Evolutionary conservation across 139 green algal species (phyloP).

Genomic region (Limnomonas spitsbergensis): DNA sequence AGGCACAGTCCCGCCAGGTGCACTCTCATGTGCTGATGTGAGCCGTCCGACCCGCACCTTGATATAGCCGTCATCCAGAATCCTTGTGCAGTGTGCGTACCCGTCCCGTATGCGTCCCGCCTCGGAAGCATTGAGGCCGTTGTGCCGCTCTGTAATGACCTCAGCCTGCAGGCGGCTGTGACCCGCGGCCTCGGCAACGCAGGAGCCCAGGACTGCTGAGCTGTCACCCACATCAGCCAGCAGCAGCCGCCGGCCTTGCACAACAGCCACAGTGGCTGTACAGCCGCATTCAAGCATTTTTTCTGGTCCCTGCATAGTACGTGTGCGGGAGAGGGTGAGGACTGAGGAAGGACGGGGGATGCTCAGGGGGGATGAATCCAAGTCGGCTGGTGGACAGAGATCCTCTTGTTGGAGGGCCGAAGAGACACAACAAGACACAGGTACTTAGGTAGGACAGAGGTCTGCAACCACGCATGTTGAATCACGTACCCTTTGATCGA

Average conservation of each 20-base stretch:
- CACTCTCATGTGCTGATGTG: no score
- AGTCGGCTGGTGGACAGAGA: no score
- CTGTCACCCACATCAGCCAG: conserved; percentile 67
- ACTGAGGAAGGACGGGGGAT: no score
- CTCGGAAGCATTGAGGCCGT: conserved; percentile 29
- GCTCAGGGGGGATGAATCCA: no score
- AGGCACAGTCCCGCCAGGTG: no score
- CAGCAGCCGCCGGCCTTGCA: conserved; percentile 48
- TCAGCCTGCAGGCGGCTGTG: conserved; percentile 9
- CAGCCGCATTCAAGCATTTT: conserved; percentile 64
- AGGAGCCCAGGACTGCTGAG: conserved; percentile 49
- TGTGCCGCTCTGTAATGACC: conserved; percentile 28
- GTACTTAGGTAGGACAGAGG: no score
- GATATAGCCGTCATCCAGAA: conserved; percentile 30
- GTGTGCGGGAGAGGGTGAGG: no score
- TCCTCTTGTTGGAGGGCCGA: no score
- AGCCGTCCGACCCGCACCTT: no score
- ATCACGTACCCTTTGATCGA: neutral
- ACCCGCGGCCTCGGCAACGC: neutral
- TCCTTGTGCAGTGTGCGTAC: conserved; percentile 7
- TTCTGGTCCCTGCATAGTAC: conserved; percentile 21
- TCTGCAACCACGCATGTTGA: no score
- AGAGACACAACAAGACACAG: no score
- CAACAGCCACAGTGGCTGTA: conserved; percentile 56
- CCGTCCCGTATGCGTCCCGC: conserved; percentile 23